Percentiles rank a stretch among this genome's conserved stretches.
These are phyloP conservation scores for Euryodendron excelsum DNA, from an alignment of 148 eudicot genomes.

Conservation along the genomic window DNA sequence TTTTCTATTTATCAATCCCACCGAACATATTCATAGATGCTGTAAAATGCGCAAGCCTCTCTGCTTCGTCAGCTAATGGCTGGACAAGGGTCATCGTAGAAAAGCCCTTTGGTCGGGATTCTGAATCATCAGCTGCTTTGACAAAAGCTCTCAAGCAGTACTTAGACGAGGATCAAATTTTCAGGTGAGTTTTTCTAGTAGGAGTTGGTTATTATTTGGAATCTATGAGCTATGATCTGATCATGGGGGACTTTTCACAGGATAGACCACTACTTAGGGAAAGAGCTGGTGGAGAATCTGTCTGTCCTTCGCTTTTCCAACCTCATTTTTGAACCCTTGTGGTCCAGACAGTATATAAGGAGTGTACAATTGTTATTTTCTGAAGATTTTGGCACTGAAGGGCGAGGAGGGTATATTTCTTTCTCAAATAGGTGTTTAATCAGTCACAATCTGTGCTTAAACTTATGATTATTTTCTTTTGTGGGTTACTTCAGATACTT, in stretches of 20 bases:
- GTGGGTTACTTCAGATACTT: conserved; percentile 57
- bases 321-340: conserved; percentile 92
- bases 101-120: conserved; percentile 99
- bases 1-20: conserved; percentile 91
- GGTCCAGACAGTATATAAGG: conserved; percentile 97
- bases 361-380: conserved; percentile 92
- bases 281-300: conserved; percentile 94
- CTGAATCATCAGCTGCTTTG: conserved; percentile 93
- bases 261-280: conserved; percentile 96
- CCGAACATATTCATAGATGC: conserved; percentile 94
- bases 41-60: conserved; percentile 82
- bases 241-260: conserved; percentile 34
- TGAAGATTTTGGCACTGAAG: conserved; percentile 99
- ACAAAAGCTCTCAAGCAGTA: conserved; percentile 80
- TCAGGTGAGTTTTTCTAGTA: conserved; percentile 46
- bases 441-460: background rate
- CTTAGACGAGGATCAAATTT: conserved; percentile 89
- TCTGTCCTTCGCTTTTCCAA: conserved; percentile 98
- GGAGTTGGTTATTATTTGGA: background rate
- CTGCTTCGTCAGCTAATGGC: conserved; percentile 80
- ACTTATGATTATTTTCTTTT: conserved; percentile 19
- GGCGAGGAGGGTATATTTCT: conserved; percentile 87
- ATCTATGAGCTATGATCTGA: background rate
- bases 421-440: conserved; percentile 1
- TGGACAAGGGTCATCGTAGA: conserved; percentile 99